Base-by-base conservation (phyloP, 192 early-diverging fungal species). In the Coemansia sp. region DNA sequence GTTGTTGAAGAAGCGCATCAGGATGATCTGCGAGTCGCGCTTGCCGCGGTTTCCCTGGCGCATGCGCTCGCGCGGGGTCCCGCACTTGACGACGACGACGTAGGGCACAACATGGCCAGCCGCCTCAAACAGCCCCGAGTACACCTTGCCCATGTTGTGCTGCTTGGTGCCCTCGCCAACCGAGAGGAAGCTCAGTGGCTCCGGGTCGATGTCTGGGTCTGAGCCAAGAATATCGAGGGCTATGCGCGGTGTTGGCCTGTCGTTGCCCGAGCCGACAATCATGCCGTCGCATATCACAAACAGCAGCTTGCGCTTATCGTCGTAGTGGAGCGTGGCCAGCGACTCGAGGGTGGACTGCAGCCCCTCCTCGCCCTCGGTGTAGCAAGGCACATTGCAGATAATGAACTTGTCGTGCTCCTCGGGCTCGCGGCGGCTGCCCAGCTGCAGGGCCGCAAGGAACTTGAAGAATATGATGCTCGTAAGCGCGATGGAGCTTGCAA, bases 41-140 rank as follows among this genome's bases (percentile, higher is more conserved):
- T 99, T 99, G 58, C 97, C 97, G 50, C 96, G 84, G 73, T 98
- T 98, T 72, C 97, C 97, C n/a, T 94, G 95, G 55, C 88, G 83
- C 22, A 86, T 82, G 31, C 88, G 76, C 81, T 98, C 97, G 14
- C 75, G 83, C 22, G 89, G 87, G 22, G 86, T 88, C 15, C 96
- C 96, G 33, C 91, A 90, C 82, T 98, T 98, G 55, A 92, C 94
- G 19, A 98, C 87, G 1, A 98, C 95, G 58, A 98, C 67, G 69
- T 91, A 98, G 0, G 97, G 97, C 10, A 98, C 95, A 20, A 91
- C 85, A 55, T 92, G 91, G 19, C 94, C 97, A 23, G 88, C 84
- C 25, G 87, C 84, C 62, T 97, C 92, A 75, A 96, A 98, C 61
- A 98, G 82, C 14, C 96, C 96, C 54, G 94, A 96, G 80, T 95